A percentile compares a stretch with the other conserved stretches of the same genome.
Conservation (phyloP, 2,329 filamentous ascomycete species). For the Sarocladiaceae sp. region DNA sequence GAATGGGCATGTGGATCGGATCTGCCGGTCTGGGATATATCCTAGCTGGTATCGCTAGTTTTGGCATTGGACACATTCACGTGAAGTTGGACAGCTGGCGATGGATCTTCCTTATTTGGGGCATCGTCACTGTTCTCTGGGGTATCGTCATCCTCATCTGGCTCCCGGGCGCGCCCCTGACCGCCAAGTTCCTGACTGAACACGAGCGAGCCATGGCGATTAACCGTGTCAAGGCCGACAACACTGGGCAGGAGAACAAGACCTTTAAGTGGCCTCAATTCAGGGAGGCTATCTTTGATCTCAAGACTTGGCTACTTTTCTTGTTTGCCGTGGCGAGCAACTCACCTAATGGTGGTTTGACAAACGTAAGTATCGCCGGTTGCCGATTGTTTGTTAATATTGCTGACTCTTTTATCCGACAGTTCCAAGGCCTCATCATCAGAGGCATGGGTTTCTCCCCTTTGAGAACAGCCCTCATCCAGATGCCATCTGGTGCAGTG, state of each 20-base stretch:
- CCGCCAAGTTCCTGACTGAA: constrained; percentile 44
- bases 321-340: constrained; percentile 49
- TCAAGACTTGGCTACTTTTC: constrained; percentile 57
- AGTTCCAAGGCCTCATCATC: too few relatives aligned
- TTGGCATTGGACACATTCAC: constrained; percentile 55
- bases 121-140: constrained; percentile 53
- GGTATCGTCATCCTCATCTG: constrained; percentile 53
- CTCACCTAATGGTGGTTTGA: constrained; percentile 55
- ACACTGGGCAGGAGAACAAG: constrained; percentile 56
- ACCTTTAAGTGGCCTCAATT: constrained; percentile 51
- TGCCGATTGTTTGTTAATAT: constrained; percentile 53
- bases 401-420: constrained; percentile 45
- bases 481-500: too few relatives aligned
- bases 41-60: too few relatives aligned
- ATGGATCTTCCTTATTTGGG: constrained; percentile 65
- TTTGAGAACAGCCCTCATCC: too few relatives aligned
- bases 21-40: too few relatives aligned
- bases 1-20: too few relatives aligned
- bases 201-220: constrained; percentile 52
- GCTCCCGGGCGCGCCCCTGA: constrained; percentile 54
- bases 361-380: too few relatives aligned
- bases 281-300: constrained; percentile 51
- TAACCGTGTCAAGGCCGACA: constrained; percentile 49
- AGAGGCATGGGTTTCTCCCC: too few relatives aligned
- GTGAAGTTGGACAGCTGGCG: constrained; percentile 57